Conservation (phyloP, 176 grass and related monocot genomes). For the Poa annua region DNA sequence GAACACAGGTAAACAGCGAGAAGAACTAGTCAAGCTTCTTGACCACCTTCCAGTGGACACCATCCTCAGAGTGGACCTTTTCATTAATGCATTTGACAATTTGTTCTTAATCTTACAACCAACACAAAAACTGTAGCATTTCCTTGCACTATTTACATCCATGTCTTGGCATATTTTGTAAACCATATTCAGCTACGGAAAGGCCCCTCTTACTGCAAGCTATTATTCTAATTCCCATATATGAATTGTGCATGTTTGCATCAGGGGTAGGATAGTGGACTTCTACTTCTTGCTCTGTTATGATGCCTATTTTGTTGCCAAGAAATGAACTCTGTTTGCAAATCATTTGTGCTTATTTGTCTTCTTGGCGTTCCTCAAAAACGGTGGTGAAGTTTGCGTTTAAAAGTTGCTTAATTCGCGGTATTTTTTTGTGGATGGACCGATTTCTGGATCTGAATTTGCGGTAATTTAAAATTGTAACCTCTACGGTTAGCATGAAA, state of each 20-base stretch:
- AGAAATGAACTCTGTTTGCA: no score
- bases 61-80: not conserved
- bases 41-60: no score
- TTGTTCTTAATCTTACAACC: not conserved
- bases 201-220: not conserved
- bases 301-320: not conserved
- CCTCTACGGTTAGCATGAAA: no score
- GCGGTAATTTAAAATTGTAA: no score
- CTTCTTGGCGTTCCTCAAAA: not conserved
- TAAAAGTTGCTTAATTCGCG: no score
- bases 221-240: conserved; percentile 20
- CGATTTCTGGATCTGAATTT: no score
- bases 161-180: not conserved
- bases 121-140: not conserved
- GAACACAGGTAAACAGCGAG: no score
- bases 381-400: no score
- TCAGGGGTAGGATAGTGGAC: not conserved
- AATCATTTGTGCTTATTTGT: not conserved
- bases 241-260: conserved; percentile 1
- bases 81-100: conserved; percentile 1
- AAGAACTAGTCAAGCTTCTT: no score
- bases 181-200: not conserved
- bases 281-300: not conserved
- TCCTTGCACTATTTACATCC: not conserved
- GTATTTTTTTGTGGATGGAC: no score